Conservation (phyloP, 805 yeast species). For the Candida chauliodis region DNA sequence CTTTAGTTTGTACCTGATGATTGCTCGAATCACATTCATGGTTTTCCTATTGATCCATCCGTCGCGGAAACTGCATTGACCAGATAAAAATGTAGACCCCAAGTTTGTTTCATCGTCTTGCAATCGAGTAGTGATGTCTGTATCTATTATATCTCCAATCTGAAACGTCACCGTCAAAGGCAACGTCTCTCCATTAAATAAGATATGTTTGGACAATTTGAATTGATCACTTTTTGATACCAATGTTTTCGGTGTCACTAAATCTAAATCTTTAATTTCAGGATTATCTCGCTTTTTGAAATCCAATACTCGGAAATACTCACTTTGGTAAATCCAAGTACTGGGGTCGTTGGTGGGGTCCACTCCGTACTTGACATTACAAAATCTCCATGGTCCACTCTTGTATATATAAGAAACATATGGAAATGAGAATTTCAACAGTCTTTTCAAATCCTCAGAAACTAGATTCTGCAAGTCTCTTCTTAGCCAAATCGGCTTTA, state of each 20-base stretch:
- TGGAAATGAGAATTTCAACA: conserved; percentile 74
- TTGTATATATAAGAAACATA: conserved; percentile 76
- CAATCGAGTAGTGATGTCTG: conserved; percentile 49
- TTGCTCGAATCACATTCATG: conserved; percentile 60
- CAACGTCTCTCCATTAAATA: conserved; percentile 67
- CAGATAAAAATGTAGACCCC: conserved; percentile 31
- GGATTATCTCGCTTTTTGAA: not conserved
- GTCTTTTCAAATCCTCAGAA: conserved; percentile 43
- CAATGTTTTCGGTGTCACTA: conserved; percentile 2
- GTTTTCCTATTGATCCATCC: conserved; percentile 78
- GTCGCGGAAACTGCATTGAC: conserved; percentile 47
- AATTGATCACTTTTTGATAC: conserved; percentile 11
- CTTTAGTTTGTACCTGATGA: conserved; percentile 69
- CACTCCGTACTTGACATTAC: conserved; percentile 73
- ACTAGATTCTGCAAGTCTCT: conserved; percentile 60
- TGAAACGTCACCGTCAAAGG: conserved; percentile 75
- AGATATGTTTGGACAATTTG: conserved; percentile 35
- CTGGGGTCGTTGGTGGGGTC: conserved; percentile 61
- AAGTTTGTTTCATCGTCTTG: conserved; percentile 26
- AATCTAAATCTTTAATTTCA: not conserved
- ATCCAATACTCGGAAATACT: conserved; percentile 63
- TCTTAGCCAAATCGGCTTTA: conserved; percentile 84
- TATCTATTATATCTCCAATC: conserved; percentile 72
- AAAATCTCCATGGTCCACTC: conserved; percentile 94
- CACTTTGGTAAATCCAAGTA: conserved; percentile 74